A percentile compares a stretch with the other conserved stretches of the same genome.
Evolutionary conservation across 2,329 filamentous ascomycete genomes (phyloP).

Genomic region (Ceratocystis huliohia): DNA sequence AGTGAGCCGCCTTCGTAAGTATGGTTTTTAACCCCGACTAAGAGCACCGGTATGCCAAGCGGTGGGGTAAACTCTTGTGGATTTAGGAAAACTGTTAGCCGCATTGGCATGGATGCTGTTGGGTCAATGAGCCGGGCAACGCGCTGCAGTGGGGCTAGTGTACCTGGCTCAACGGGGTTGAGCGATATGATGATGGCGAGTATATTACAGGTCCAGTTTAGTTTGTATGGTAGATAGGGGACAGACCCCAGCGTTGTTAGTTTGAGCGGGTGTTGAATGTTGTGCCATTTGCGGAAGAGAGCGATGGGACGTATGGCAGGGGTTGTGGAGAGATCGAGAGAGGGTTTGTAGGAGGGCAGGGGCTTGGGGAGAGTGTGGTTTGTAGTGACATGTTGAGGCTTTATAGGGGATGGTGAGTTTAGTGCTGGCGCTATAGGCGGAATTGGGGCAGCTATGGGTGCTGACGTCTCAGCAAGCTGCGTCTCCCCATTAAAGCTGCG

Average conservation of each 20-base stretch:
- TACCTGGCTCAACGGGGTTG: conserved; percentile 36
- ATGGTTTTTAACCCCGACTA: conserved; percentile 47
- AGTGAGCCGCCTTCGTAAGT: conserved; percentile 37
- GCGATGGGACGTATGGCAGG: conserved; percentile 26
- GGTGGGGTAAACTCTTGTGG: conserved; percentile 36
- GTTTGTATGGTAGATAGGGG: conserved; percentile 41
- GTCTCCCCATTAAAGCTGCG: neutral
- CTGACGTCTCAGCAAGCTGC: neutral
- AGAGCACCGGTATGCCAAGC: conserved; percentile 38
- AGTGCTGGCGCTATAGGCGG: neutral
- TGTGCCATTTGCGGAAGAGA: conserved; percentile 32
- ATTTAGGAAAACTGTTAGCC: conserved; percentile 43
- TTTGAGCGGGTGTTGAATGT: conserved; percentile 35
- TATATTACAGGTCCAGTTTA: conserved; percentile 46
- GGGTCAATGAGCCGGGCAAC: conserved; percentile 40
- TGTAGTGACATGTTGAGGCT: conserved; percentile 27
- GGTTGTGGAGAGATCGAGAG: neutral
- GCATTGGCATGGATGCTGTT: conserved; percentile 40
- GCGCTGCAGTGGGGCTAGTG: conserved; percentile 41
- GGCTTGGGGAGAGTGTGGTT: conserved; percentile 20
- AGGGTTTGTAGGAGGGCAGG: conserved; percentile 13
- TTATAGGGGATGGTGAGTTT: neutral
- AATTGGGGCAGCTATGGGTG: neutral
- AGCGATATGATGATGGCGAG: conserved; percentile 39
- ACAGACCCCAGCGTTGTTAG: conserved; percentile 40